Conservation (phyloP, 495 filamentous ascomycete genomes). For the Aspergillus carlsbadensis region DNA sequence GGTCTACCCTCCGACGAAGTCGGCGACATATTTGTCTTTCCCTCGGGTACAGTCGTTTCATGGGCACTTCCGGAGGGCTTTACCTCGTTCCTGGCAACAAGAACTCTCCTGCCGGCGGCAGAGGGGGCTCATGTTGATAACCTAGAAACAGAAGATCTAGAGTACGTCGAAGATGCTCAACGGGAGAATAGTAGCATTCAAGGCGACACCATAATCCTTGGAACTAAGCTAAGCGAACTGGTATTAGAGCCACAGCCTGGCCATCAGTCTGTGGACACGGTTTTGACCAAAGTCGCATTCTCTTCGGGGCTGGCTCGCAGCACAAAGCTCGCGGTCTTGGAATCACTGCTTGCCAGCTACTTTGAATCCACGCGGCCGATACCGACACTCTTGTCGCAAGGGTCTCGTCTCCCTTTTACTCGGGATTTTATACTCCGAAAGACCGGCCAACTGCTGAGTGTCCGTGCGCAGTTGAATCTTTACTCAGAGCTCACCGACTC, state of each 20-base stretch:
- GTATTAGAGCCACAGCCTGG: conserved; percentile 14
- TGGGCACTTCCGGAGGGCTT: conserved; percentile 79
- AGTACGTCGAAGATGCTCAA: conserved; percentile 74
- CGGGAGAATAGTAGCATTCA: conserved; percentile 76
- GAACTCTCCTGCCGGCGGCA: conserved; percentile 71
- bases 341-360: conserved; percentile 77
- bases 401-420: conserved; percentile 65
- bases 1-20: conserved; percentile 62
- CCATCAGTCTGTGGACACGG: conserved; percentile 63
- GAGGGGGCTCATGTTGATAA: conserved; percentile 67
- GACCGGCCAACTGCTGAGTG: conserved; percentile 86
- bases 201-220: conserved; percentile 87
- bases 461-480: conserved; percentile 91
- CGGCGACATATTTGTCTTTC: conserved; percentile 95
- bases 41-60: conserved; percentile 89
- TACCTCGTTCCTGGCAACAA: conserved; percentile 68
- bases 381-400: conserved; percentile 66
- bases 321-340: conserved; percentile 94
- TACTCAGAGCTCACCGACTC: conserved; percentile 97
- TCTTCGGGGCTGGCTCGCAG: conserved; percentile 91
- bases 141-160: conserved; percentile 83
- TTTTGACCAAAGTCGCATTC: conserved; percentile 92
- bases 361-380: conserved; percentile 81
- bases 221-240: conserved; percentile 56
- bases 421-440: conserved; percentile 83